Percentiles rank a stretch among this genome's conserved stretches.
Conservation (phyloP, 2,329 filamentous ascomycete genomes). For the Pseudocercospora fuligena region DNA sequence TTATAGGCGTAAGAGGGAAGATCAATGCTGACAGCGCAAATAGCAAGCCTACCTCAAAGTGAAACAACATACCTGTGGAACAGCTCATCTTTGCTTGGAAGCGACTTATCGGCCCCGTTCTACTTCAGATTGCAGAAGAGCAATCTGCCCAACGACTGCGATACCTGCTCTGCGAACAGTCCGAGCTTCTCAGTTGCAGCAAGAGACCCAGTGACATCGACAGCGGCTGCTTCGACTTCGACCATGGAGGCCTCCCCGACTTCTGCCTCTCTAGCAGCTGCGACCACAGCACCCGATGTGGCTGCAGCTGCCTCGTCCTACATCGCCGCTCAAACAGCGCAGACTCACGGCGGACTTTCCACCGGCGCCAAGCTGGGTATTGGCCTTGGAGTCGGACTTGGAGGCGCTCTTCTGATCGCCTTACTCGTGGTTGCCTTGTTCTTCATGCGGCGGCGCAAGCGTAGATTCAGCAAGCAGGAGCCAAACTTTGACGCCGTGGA, state of each 20-base stretch:
- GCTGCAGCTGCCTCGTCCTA: slow-evolving; percentile 15
- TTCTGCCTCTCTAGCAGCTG: slow-evolving; percentile 1
- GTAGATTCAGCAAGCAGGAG: slow-evolving; percentile 12
- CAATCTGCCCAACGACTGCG: slow-evolving; percentile 19
- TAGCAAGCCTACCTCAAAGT: slow-evolving; percentile 15
- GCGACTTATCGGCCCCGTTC: slow-evolving; percentile 3
- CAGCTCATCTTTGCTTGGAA: slow-evolving; percentile 1
- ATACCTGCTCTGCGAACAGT: slow-evolving; percentile 15
- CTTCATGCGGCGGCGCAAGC: slow-evolving; percentile 10
- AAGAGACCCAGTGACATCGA: not conserved
- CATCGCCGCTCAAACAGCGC: not conserved
- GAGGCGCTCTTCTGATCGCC: slow-evolving; percentile 12
- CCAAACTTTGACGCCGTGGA: not conserved
- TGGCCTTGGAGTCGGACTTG: slow-evolving; percentile 19
- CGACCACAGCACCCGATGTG: slow-evolving; percentile 11
- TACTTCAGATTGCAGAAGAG: slow-evolving; percentile 22
- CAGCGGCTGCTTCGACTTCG: slow-evolving; percentile 6
- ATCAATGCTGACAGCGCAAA: not conserved
- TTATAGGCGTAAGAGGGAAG: not conserved
- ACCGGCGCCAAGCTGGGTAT: slow-evolving; percentile 12
- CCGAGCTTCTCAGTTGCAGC: slow-evolving; percentile 10
- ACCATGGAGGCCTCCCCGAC: slow-evolving; percentile 8
- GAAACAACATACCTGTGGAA: slow-evolving; percentile 19
- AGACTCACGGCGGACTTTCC: slow-evolving; percentile 2
- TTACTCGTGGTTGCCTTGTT: slow-evolving; percentile 7